Percentiles rank a stretch among this genome's conserved stretches.
phyloP scores from a whole-genome alignment of 768 basidiomycete species.

The Suillus bovinus region DNA sequence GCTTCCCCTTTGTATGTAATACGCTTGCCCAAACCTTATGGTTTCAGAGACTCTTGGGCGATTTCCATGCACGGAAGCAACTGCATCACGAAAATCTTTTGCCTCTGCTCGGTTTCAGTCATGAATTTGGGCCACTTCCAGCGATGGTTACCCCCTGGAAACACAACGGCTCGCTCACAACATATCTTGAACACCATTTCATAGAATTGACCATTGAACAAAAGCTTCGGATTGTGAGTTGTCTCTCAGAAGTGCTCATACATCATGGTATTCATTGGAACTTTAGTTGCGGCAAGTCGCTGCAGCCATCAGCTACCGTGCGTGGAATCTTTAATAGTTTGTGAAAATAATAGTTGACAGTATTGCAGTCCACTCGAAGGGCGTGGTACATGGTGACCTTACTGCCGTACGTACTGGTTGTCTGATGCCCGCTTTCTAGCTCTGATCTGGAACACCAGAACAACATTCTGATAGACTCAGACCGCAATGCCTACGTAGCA shows the following conservation, averaged over 20 bases:
- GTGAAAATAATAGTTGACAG: neutral
- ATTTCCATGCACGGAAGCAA: slow-evolving; percentile 27
- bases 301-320: slow-evolving; percentile 18
- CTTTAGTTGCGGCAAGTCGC: slow-evolving; percentile 10
- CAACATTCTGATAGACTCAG: too few species aligned
- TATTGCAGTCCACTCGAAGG: neutral
- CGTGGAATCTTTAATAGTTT: neutral
- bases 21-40: neutral
- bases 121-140: slow-evolving; percentile 30
- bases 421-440: neutral
- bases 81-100: slow-evolving; percentile 30
- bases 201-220: slow-evolving; percentile 7
- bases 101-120: slow-evolving; percentile 28
- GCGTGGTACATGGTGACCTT: slow-evolving; percentile 4
- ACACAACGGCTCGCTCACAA: slow-evolving; percentile 29
- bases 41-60: slow-evolving; percentile 15
- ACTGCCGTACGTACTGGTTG: slow-evolving; percentile 31
- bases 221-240: slow-evolving; percentile 21
- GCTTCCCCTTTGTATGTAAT: neutral
- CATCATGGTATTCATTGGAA: neutral
- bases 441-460: too few species aligned
- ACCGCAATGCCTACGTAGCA: too few species aligned
- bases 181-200: slow-evolving; percentile 21
- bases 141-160: slow-evolving; percentile 39
- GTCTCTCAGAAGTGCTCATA: neutral